Evolutionary conservation across 148 eudicot species (phyloP).

Genomic region (Camellia japonica): DNA sequence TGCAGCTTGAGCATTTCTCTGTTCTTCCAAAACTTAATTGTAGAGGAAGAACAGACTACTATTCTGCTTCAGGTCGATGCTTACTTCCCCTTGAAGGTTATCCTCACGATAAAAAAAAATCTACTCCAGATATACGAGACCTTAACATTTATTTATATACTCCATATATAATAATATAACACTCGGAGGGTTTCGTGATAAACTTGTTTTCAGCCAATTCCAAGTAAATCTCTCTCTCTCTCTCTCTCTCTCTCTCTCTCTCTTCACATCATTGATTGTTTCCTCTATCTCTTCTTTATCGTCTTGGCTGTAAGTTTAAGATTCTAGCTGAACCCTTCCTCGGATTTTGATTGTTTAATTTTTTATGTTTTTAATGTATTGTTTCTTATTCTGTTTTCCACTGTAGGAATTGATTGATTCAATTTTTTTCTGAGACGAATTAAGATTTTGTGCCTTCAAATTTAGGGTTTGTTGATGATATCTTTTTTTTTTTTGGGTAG

Average conservation of each 20-base stretch:
- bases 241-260: background rate
- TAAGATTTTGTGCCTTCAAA: constrained; percentile 6
- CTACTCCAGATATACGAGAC: too few species aligned
- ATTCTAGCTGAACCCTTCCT: background rate
- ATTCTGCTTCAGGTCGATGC: too few species aligned
- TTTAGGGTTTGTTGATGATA: constrained; percentile 20
- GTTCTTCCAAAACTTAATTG: too few species aligned
- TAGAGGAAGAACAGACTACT: too few species aligned
- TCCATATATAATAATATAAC: too few species aligned
- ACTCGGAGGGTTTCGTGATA: constrained; percentile 27
- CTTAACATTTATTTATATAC: too few species aligned
- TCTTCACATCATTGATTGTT: background rate
- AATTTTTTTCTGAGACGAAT: background rate
- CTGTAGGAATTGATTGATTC: constrained; percentile 19
- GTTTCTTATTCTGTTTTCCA: background rate
- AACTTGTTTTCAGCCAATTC: constrained; percentile 19
- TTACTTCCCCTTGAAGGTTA: too few species aligned
- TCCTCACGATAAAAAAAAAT: too few species aligned
- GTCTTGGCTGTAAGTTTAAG: constrained; percentile 6
- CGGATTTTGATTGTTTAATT: background rate
- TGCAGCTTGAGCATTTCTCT: too few species aligned
- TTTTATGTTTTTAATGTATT: background rate
- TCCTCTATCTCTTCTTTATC: background rate
- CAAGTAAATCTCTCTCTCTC: constrained; percentile 2
- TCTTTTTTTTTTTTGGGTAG: too few species aligned